Base-by-base conservation (phyloP, 805 yeast genomes). In the Hanseniaspora jakobsenii region DNA sequence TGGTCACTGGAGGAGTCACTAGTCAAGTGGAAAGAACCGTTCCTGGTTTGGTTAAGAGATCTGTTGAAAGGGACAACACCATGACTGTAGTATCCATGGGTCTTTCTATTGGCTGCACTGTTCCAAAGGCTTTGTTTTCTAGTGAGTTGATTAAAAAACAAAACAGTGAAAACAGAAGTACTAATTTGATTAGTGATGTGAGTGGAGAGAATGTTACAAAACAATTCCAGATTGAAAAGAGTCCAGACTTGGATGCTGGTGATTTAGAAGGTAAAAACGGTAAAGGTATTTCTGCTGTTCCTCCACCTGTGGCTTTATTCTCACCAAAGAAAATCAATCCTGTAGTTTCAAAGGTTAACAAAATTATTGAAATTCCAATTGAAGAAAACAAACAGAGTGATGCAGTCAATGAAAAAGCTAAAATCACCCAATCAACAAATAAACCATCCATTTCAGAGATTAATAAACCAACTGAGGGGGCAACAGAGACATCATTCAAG, bases 11-110 rank as follows among this genome's bases (percentile, higher is more conserved):
- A n/a, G n/a, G n/a, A n/a, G n/a, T n/a, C n/a, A n/a, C n/a, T n/a
- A n/a, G n/a, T n/a, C n/a, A n/a, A n/a, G n/a, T 4, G 71, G 69
- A 21, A 76, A 79, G 5, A 53, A 72, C 6, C 8, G 34, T 18
- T 36, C 46, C 2, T 36, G 39, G 4, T 29, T 42, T 28, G n/a
- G 39, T 42, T 9, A 42, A 37, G 16, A 42, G 35, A 29, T 34
- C 46, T 7, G n/a, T 42, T 7, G 14, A 24, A 9, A 42, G 19
- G 16, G 39, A 35, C 16, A 28, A 23, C 21, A 30, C n/a, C 9
- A 42, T 29, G 6, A 13, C 23, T 18, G 18, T 18, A 18, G 18
- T 31, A 12, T 34, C 39, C 22, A 32, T 42, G 18, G 39, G 39
- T 10, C 29, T 42, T 10, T 42, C 46, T 3, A 42, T 42, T 35